Base-by-base conservation (phyloP, 371 early-diverging fungal genomes). In the Neoconidiobolus thromboides region DNA sequence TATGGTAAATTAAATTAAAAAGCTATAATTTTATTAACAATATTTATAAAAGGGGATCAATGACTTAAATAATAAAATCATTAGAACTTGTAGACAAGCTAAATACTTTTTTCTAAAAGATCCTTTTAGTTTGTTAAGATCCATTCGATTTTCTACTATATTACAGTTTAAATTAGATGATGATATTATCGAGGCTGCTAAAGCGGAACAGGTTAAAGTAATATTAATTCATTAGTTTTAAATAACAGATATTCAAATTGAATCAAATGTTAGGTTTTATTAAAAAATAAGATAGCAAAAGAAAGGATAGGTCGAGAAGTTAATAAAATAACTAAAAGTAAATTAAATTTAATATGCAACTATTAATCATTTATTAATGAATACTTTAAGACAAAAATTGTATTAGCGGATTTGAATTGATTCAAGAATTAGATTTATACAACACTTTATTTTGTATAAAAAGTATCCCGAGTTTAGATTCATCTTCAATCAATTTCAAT, bases 221-320 rank as follows among this genome's bases (percentile, higher is more conserved):
- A 26, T 26, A 26, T 26, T 26, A 26, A 26, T 26, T 26, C 43
- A 39, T 15, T 59, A 2, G 3, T 36, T 26, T 38, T 36, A 41
- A 51, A 3, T n/a, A 1, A 6, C 43, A 12, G 15, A 47, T 26
- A 26, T 37, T 64, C 10, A 53, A 12, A 56, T 52, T 7, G 41
- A 12, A 10, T 15, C 2, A 43, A 6, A 43, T 52, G 65, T 38
- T 43, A 77, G 68, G 48, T 67, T 14, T 89, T 86, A 2, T 71
- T 99, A 38, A 69, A 64, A 6, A 68, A 72, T 5, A 98, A 99
- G 67, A 89, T 99, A 59, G 92, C 93, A 61, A 77, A 88, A 60
- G 99, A 99, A 65, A 81, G 99, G 40, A 80, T 99, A 50, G 93
- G 96, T 14, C 81, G 74, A 0, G 99, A 99, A 69, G 61, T 99